Base-by-base conservation (phyloP, 257 asterid genomes). In the Jaltomata sinuosa region DNA sequence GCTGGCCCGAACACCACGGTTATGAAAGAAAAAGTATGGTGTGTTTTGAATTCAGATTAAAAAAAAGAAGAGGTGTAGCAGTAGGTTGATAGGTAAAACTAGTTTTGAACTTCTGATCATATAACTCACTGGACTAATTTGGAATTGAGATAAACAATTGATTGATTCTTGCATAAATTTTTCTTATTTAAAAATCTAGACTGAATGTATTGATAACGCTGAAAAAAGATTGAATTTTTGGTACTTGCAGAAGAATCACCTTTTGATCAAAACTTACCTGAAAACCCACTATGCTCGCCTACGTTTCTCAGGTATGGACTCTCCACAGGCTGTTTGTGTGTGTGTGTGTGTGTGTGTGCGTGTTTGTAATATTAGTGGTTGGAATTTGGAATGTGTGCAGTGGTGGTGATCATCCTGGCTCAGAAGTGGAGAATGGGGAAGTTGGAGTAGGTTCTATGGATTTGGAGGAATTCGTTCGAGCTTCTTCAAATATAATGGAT, bases 241-340 rank as follows among this genome's bases (percentile, higher is more conserved):
- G 19, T 67, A 59, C 74, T 87, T 90, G 86, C 93, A 95, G 93
- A 89, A 40, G 93, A 83, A 81, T 89, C 91, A 29, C 71, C 84
- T 3, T 1, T 86, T 3, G 87, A 77, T 27, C 84, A 61, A 12
- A 85, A 89, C 22, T 81, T 84, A 83, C 74, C 84, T 1, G 84
- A 71, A 6, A 87, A 62, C 11, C 57, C 91, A 12, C 50, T 42
- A 67, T 59, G 68, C 47, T 76, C 61, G 50, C 82, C 85, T 83
- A 31, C 45, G 71, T 40, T 57, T 88, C 57, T 45, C 77, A 84
- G 93, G 97, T 94, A 83, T 31, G n/a, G 61, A 47, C 42, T 27
- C 14, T 45, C 34, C 11, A 22, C 8, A 42, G 25, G 38, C 62
- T 8, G 11, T 69, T 1, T 50, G 29, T 72, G 10, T 40, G 34